Conservation (phyloP, 2,329 filamentous ascomycete species). For the Biscogniauxia mediterranea region DNA sequence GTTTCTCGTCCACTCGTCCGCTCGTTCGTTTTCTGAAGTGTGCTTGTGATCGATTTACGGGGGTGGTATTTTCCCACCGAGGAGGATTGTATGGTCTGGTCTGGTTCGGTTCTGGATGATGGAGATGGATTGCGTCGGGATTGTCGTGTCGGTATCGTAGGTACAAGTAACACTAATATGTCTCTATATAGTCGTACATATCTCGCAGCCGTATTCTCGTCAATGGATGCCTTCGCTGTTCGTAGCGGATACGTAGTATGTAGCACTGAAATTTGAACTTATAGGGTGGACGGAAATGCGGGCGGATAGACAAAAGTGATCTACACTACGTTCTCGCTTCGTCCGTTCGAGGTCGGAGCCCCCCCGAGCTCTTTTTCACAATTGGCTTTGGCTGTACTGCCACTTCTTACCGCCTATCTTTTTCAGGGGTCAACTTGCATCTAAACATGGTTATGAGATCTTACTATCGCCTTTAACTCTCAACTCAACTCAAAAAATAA, state of each 20-base stretch:
- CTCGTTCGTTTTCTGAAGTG: neutral
- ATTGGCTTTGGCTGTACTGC: slow-evolving; percentile 22
- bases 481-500: neutral
- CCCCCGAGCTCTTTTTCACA: slow-evolving; percentile 4
- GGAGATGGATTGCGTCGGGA: neutral
- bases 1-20: neutral
- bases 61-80: neutral
- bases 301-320: too few species aligned
- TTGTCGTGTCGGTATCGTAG: neutral
- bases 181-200: neutral
- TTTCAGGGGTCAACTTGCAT: slow-evolving; percentile 1
- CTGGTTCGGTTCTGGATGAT: neutral
- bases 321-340: neutral
- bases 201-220: neutral
- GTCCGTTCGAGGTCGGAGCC: slow-evolving; percentile 1
- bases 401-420: slow-evolving; percentile 22
- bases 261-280: too few species aligned
- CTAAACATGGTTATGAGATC: too few species aligned
- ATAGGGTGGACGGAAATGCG: too few species aligned
- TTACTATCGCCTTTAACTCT: too few species aligned
- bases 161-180: neutral
- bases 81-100: neutral
- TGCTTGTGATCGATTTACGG: neutral
- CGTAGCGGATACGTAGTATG: too few species aligned
- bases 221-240: too few species aligned